Percentiles rank a stretch among this genome's conserved stretches.
Evolutionary conservation across 2,329 filamentous ascomycete species (phyloP).

Genomic region (Colletotrichum musicola): DNA sequence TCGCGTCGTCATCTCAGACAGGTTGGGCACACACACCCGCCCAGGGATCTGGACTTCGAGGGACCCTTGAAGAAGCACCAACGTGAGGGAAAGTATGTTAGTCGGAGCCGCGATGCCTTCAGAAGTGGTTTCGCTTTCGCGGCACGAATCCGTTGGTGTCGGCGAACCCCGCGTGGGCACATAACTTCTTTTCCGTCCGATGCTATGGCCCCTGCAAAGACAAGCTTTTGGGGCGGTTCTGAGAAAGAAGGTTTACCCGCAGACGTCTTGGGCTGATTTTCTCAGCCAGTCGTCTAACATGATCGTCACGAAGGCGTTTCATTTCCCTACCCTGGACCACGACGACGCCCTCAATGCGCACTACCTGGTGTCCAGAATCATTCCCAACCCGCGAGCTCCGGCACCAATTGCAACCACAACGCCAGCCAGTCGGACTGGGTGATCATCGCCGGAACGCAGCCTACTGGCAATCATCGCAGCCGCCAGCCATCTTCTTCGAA

Average conservation of each 20-base stretch:
- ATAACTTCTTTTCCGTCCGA: slow-evolving; percentile 17
- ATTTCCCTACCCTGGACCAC: neutral
- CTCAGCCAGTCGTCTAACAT: slow-evolving; percentile 6
- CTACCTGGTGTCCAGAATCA: neutral
- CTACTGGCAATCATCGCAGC: neutral
- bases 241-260: slow-evolving; percentile 30
- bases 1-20: slow-evolving; percentile 29
- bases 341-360: neutral
- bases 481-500: neutral
- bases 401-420: neutral
- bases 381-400: neutral
- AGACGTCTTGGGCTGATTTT: slow-evolving; percentile 27
- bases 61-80: neutral
- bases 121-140: slow-evolving; percentile 11
- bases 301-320: slow-evolving; percentile 30
- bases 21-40: slow-evolving; percentile 9
- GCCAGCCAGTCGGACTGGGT: neutral
- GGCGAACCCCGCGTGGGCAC: slow-evolving; percentile 1
- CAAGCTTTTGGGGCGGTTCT: slow-evolving; percentile 16
- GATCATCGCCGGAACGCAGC: slow-evolving; percentile 5
- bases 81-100: neutral
- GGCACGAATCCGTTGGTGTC: slow-evolving; percentile 1
- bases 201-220: neutral
- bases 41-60: slow-evolving; percentile 1
- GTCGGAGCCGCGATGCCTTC: slow-evolving; percentile 3